phyloP scores from a whole-genome alignment of 495 filamentous ascomycete species.

The Penicillium odoratum region DNA sequence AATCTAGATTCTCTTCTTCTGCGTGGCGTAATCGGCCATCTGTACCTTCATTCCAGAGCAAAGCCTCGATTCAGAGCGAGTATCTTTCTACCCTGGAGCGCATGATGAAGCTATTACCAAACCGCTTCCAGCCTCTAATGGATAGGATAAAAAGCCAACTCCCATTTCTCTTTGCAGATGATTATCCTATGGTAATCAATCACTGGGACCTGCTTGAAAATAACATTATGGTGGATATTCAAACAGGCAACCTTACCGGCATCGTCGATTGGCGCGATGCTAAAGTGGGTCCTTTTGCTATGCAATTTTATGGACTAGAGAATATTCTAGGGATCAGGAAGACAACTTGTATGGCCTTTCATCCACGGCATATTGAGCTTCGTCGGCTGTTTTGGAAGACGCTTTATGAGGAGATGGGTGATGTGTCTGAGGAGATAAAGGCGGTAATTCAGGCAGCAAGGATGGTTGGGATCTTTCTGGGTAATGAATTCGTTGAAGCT shows the following conservation, averaged over 20 bases:
- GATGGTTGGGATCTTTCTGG: not conserved
- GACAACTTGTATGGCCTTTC: not conserved
- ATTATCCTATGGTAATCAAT: constrained; percentile 1
- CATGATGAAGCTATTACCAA: not conserved
- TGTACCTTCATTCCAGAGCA: not conserved
- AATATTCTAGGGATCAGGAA: not conserved
- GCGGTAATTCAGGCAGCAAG: not conserved
- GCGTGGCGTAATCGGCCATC: not conserved
- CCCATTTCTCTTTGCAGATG: not conserved
- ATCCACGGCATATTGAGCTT: not conserved
- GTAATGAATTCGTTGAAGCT: not conserved
- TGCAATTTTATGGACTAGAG: not conserved
- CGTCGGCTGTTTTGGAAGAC: not conserved
- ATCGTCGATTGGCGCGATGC: not conserved
- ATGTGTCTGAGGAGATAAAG: not conserved
- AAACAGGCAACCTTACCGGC: not conserved
- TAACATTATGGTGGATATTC: not conserved
- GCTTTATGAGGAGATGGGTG: not conserved
- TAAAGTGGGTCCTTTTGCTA: not conserved
- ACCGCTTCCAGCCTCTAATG: not conserved
- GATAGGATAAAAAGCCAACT: not conserved
- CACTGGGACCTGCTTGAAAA: not conserved
- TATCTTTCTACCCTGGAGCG: not conserved
- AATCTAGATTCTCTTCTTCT: not conserved
- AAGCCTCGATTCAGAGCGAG: not conserved